Base-by-base conservation (phyloP, 78 protist genomes). In the Carpediemonas membranifera region DNA sequence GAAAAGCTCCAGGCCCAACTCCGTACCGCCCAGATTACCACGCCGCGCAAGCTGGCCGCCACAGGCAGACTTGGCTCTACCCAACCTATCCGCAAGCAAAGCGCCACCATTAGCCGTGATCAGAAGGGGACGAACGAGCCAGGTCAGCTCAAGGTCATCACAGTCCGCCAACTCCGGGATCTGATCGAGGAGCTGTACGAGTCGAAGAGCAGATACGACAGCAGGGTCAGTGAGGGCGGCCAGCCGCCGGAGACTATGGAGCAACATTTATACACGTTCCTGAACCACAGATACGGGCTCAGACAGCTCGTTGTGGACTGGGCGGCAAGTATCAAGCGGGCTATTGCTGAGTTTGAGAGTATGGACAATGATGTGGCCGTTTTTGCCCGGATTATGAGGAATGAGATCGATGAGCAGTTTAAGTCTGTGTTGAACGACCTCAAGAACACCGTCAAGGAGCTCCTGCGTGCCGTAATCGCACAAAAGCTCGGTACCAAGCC, bases 161-260 rank as follows among this genome's bases (percentile, higher is more conserved):
- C 41, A 2, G 25, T 55, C 27, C 35, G 1, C 25, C 39, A 33
- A 39, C n/a, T 59, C 41, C 58, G 36, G 13, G 79, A 63, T 0
- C 14, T 65, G 44, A 62, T 74, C 67, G 79, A 74, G 19, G 79
- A 63, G 37, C 28, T 74, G 35, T 74, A 74, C 57, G 64, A 62
- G n/a, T 52, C 68, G 31, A 74, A 74, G 59, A 3, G n/a, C n/a
- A n/a, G n/a, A n/a, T n/a, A n/a, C 59, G 72, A 74, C 62, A 13
- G 0, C 55, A 74, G 37, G 47, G 33, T 58, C 25, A 41, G 7
- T 25, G 37, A 36, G 36, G 28, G 51, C 44, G 39, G 55, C 51
- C 72, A 65, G 39, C 80, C 80, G 21, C 53, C 55, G 27, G 80
- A 74, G 73, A 74, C 80, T 11, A 52, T 74, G 60, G 80, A 52